Conservation (phyloP, 208 protist species). For the Acanthamoeba royreba region DNA sequence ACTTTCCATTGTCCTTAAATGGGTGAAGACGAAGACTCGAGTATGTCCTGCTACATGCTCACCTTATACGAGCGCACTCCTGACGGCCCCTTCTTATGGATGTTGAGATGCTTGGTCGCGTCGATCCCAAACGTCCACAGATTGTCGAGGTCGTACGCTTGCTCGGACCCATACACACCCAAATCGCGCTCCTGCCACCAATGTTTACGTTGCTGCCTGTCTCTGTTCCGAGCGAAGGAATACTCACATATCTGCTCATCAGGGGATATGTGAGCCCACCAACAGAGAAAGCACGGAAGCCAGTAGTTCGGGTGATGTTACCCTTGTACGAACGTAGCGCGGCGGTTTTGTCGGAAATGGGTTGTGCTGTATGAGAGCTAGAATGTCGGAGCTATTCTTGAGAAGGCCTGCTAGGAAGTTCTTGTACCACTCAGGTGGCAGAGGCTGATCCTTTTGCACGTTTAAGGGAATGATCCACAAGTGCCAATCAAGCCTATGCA, state of each 20-base stretch:
- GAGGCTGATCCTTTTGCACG: background rate
- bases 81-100: constrained; percentile 13
- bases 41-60: too few species aligned
- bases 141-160: constrained; percentile 3
- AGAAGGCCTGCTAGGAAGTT: background rate
- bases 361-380: background rate
- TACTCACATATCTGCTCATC: too few species aligned
- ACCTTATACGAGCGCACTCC: too few species aligned
- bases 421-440: constrained; percentile 34
- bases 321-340: background rate
- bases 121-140: constrained; percentile 17
- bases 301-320: background rate
- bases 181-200: constrained; percentile 13
- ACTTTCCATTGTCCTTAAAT: too few species aligned
- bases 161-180: background rate
- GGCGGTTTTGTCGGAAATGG: background rate
- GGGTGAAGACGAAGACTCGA: too few species aligned
- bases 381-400: background rate
- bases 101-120: constrained; percentile 11
- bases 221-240: too few species aligned
- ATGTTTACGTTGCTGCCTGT: too few species aligned
- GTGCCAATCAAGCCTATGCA: background rate
- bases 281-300: too few species aligned
- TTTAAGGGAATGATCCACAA: constrained; percentile 8
- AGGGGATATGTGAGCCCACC: too few species aligned